phyloP scores from a whole-genome alignment of 805 yeast genomes.

The Starmerella sirachaensis region DNA sequence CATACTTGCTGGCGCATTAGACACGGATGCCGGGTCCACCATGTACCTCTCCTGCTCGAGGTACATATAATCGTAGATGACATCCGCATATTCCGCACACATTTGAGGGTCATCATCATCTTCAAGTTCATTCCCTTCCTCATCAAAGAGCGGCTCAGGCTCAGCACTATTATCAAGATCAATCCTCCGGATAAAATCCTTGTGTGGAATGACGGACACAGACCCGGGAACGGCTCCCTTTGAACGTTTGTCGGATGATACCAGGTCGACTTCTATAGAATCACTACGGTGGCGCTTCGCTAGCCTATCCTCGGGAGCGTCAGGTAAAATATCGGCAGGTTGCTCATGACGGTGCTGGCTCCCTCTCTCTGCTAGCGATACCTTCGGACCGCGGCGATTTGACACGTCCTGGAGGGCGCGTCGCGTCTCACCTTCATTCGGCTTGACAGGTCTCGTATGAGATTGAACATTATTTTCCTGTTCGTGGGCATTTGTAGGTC shows the following conservation, averaged over 20 bases:
- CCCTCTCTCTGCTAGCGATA: too few species aligned
- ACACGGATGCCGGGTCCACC: constrained; percentile 47
- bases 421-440: too few species aligned
- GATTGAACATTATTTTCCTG: too few species aligned
- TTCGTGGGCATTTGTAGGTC: too few species aligned
- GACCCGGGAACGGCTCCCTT: too few species aligned
- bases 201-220: too few species aligned
- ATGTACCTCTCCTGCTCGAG: constrained; percentile 59
- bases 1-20: constrained; percentile 51
- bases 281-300: constrained; percentile 3
- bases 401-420: constrained; percentile 7
- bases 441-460: too few species aligned
- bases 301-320: too few species aligned
- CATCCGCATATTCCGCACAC: constrained; percentile 87
- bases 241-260: constrained; percentile 5
- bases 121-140: constrained; percentile 18
- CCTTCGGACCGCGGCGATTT: too few species aligned
- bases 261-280: background rate
- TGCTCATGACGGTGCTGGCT: too few species aligned
- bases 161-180: background rate
- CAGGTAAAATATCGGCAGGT: too few species aligned
- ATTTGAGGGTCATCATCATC: constrained; percentile 42
- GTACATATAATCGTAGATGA: constrained; percentile 70
- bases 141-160: constrained; percentile 3
- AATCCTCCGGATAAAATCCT: constrained; percentile 3